phyloP scores from a whole-genome alignment of 768 basidiomycete genomes.

The Epithele typhae region DNA sequence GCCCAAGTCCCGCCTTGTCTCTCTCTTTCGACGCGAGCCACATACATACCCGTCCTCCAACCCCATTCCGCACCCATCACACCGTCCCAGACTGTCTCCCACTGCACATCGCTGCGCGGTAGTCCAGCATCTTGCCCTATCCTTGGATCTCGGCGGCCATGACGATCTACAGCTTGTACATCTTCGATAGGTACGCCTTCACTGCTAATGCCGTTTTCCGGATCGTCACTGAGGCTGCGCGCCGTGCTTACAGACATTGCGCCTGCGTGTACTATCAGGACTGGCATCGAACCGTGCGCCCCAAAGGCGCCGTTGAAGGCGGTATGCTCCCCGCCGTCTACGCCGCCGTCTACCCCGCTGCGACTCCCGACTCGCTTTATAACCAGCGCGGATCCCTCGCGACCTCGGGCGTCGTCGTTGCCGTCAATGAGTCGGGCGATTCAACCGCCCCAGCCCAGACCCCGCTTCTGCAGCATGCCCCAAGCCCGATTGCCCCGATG shows the following conservation, averaged over 20 bases:
- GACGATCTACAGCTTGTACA: slow-evolving; percentile 91
- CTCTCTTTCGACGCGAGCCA: too few relatives aligned
- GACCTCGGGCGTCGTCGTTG: slow-evolving; percentile 63
- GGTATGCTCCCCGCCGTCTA: slow-evolving; percentile 79
- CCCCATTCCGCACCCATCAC: too few relatives aligned
- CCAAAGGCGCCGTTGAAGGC: slow-evolving; percentile 67
- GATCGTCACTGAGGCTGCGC: not conserved
- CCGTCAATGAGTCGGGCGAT: slow-evolving; percentile 43
- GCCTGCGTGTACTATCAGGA: slow-evolving; percentile 93
- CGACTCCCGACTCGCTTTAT: slow-evolving; percentile 37
- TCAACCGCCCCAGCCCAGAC: not conserved
- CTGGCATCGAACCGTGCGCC: slow-evolving; percentile 79
- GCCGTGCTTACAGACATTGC: slow-evolving; percentile 63
- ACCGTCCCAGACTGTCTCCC: too few relatives aligned
- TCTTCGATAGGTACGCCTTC: slow-evolving; percentile 74
- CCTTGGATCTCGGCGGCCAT: slow-evolving; percentile 31
- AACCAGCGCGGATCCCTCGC: slow-evolving; percentile 53
- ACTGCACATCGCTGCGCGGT: too few relatives aligned
- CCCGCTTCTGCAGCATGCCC: slow-evolving; percentile 16
- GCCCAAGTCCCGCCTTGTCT: too few relatives aligned
- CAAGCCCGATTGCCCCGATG: slow-evolving; percentile 31
- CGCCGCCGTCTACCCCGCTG: slow-evolving; percentile 49
- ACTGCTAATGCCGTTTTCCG: not conserved
- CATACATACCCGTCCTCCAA: too few relatives aligned
- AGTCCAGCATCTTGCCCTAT: too few relatives aligned